Evolutionary conservation across 2,329 filamentous ascomycete species (phyloP), one percentile per base, ranked within the genome.

Genomic region (Trichoderma asperellum): DNA sequence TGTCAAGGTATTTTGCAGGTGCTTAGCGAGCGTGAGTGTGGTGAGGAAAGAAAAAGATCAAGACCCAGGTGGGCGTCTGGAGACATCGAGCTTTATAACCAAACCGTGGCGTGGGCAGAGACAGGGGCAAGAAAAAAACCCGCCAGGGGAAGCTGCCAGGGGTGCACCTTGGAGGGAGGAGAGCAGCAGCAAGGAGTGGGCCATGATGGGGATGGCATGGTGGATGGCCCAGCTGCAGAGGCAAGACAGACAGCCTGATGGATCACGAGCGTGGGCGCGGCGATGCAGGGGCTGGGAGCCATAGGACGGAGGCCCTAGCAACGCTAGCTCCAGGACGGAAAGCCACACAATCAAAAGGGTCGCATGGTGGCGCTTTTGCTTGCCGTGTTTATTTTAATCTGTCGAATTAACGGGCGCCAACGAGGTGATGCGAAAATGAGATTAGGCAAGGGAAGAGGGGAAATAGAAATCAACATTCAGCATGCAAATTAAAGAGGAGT

Each of bases 61-160:
- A 66, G 71, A 76, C 72, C 43, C 73, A 76, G 70, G 67, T 72
- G 73, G 78, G 76, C 77, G 73, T 71, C 75, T 77, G 79, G 79
- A 80, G 77, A 78, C 79, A 77, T 79, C 73, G 77, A 78, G 75
- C 84, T 86, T 85, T 86, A 86, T 86, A 86, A 81, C 68, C 71
- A 74, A 63, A 49, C 59, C 47, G 21, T 14, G 18, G 52, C 72
- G 74, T 69, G 70, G 71, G 71, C 59, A 68, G 69, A 35, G 53
- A 53, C 55, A 53, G 7, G 53, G 40, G 52, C 32, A 6, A 11
- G 61, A 6, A 24, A 40, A 56, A 43, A 69, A 58, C 18, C 32
- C 32, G 62, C 61, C 52, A 58, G 63, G 63, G 63, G 63, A 66
- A 66, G 53, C 53, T 18, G 53, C 63, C 53, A 58, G 63, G 60